Evolutionary conservation across 768 basidiomycete genomes (phyloP), one percentile per base, ranked within the genome.

Genomic region (Lactifluus hygrophoroides): DNA sequence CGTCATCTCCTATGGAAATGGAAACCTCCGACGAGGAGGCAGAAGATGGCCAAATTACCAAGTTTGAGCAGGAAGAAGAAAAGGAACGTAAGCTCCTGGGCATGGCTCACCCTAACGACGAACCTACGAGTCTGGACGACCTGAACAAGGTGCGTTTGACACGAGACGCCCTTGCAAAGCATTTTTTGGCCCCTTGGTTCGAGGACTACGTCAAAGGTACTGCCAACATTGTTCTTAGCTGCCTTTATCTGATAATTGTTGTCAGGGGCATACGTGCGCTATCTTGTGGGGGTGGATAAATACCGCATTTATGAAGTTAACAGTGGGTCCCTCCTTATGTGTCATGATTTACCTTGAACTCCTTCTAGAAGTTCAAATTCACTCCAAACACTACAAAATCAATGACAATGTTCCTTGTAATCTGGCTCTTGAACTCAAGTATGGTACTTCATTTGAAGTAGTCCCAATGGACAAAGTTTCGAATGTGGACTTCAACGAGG

Each of bases 391-490:
- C 0, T 94, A 94, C 72, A 82, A 82, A 63, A 68, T 93, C 35
- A 82, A 91, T 56, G 80, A 86, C 37, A 75, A 75, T 58, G 74
- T 69, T 35, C 78, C 86, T 45, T 81, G 92, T 64, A 79, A 89
- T 58, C 73, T 75, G 0, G 51, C 35, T 27, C 75, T 97, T 14
- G 78, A 87, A 60, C 80, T 97, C 47, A 83, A 83, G 65, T 87
- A 94, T 66, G 94, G 91, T 9, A 81, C 80, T 56, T 80, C 83
- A 0, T 67, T 77, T 8, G 78, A 76, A 57, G 59, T 71, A 0
- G 93, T 87, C 66, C 69, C 71, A 3, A 93, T 99, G 86, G 90
- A 93, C 68, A 87, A 85, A 64, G 83, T 95, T 8, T 95, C 92
- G 7, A 95, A 97, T 67, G 72, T 79, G 1, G 56, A 72, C 3